Percentiles rank a stretch among this genome's conserved stretches.
phyloP scores from a whole-genome alignment of 345 rosid genomes.

The Populus ilicifolia region DNA sequence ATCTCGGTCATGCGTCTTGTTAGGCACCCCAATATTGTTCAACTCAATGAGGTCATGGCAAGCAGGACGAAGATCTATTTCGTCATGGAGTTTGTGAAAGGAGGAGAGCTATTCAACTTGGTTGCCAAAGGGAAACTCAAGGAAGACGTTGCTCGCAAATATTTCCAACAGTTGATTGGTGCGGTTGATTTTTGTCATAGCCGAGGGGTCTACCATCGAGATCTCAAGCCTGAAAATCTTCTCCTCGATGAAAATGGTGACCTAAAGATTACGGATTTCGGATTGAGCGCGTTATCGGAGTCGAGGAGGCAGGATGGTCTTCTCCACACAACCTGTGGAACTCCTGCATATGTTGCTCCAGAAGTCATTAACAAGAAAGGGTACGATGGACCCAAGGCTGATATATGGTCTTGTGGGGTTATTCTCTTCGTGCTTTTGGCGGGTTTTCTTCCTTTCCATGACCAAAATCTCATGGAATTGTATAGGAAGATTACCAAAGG shows the following conservation, averaged over 20 bases:
- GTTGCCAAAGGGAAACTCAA: slow-evolving; percentile 68
- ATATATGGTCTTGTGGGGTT: slow-evolving; percentile 88
- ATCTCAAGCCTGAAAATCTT: slow-evolving; percentile 83
- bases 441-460: slow-evolving; percentile 72
- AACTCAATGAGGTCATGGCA: slow-evolving; percentile 86
- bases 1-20: slow-evolving; percentile 83
- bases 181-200: slow-evolving; percentile 85
- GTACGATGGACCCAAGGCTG: slow-evolving; percentile 75
- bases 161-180: slow-evolving; percentile 69
- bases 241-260: slow-evolving; percentile 68
- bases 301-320: slow-evolving; percentile 64
- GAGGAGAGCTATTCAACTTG: slow-evolving; percentile 77
- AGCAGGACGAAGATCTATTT: slow-evolving; percentile 77
- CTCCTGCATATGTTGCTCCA: slow-evolving; percentile 89
- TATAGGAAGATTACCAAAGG: slow-evolving; percentile 61
- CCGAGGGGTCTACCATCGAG: slow-evolving; percentile 81
- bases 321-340: slow-evolving; percentile 87
- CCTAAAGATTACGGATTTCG: slow-evolving; percentile 73
- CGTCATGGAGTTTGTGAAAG: slow-evolving; percentile 66
- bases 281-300: slow-evolving; percentile 59
- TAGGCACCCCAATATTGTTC: slow-evolving; percentile 66
- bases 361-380: slow-evolving; percentile 74
- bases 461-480: slow-evolving; percentile 62
- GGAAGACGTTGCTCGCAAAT: slow-evolving; percentile 62
- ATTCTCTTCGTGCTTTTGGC: slow-evolving; percentile 69